Base-by-base conservation (phyloP, 371 early-diverging fungal genomes). In the Rhizopus delemar region DNA sequence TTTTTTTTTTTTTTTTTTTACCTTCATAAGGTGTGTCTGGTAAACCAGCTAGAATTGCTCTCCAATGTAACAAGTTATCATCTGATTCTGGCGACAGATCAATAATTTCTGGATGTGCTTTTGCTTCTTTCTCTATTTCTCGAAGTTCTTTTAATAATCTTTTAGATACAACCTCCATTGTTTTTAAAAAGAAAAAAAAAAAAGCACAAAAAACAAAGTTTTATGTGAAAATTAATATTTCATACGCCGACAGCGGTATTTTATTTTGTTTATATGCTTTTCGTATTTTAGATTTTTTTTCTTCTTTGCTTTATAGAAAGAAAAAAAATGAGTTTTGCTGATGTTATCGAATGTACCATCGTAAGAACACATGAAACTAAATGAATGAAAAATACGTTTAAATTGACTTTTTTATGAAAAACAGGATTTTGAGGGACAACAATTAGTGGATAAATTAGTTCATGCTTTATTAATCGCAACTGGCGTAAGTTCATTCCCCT, bases 11-110 rank as follows among this genome's bases (percentile, higher is more conserved):
- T 45, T 45, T n/a, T 45, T 12, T 22, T 15, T 58, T 55, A 83
- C 86, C 86, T 73, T 91, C 87, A 68, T 96, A 99, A 5, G 95
- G 89, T 41, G 95, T 90, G 48, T 88, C 93, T 7, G 75, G 63
- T 7, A 93, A 88, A 7, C 97, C 96, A 3, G 79, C 78, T 43
- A 99, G 65, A 49, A 87, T 78, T 4, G 96, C 98, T 39, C 80
- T 80, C 99, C 99, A 99, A 28, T 76, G 73, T 36, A 92, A 80
- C 31, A 99, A 74, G 65, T 95, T 83, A 41, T 91, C 90, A 69
- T 94, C 94, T 36, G 78, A 70, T 31, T 78, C 60, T 16, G 92
- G 92, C 39, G 75, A 64, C 5, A 91, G 74, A 34, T 78, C 68
- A 45, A 76, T 68, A 32, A 91, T 81, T 68, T 86, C 84, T 16